phyloP scores from a whole-genome alignment of 148 eudicot species.

The Nepenthes gracilis region DNA sequence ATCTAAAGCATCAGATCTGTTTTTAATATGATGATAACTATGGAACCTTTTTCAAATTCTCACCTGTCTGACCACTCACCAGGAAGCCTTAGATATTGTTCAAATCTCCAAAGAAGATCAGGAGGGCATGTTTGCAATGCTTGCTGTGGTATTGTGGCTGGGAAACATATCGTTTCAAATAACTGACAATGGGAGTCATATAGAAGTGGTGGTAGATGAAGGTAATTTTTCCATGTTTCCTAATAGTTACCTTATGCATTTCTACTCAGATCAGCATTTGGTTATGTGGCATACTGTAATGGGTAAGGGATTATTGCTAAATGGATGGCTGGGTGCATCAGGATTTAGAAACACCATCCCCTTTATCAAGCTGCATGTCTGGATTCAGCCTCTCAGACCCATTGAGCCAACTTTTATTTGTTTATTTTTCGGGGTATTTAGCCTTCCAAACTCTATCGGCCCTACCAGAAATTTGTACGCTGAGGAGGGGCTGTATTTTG shows the following conservation, averaged over 20 bases:
- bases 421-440: no score
- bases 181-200: conserved; percentile 59
- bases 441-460: no score
- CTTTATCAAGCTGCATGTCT: no score
- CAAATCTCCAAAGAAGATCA: conserved; percentile 57
- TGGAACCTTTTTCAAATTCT: neutral
- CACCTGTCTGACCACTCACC: neutral
- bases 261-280: no score
- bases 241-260: neutral
- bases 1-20: conserved; percentile 3
- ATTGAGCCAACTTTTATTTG: no score
- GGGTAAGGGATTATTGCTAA: no score
- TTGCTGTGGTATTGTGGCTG: conserved; percentile 87
- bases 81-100: conserved; percentile 70
- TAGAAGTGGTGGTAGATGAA: conserved; percentile 69
- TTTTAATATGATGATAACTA: neutral
- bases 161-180: conserved; percentile 85
- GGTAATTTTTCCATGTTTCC: conserved; percentile 35
- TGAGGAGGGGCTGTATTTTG: no score
- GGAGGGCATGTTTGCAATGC: conserved; percentile 62
- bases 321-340: no score
- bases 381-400: no score
- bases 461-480: no score
- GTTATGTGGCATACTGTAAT: no score
- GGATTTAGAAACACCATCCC: no score